These are phyloP conservation scores for Solanum pennellii DNA, from an alignment of 257 asterid genomes.

Conservation along the genomic window DNA sequence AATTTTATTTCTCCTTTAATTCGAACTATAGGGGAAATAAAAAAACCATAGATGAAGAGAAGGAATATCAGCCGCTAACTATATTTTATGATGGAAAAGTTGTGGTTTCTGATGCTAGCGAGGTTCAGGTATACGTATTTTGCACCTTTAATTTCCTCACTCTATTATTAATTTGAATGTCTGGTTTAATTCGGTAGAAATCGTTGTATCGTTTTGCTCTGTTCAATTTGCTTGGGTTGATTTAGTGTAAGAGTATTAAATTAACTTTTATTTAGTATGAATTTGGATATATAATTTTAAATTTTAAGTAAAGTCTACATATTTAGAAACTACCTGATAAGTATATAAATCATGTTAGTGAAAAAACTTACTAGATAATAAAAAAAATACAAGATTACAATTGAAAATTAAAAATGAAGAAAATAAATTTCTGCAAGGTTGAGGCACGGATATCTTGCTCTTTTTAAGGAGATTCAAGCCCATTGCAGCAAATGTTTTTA, in stretches of 20 bases:
- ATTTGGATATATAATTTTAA: too few species aligned
- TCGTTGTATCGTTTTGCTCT: background rate
- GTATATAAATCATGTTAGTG: too few species aligned
- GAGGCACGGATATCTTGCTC: too few species aligned
- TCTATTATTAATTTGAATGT: too few species aligned
- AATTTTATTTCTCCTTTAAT: background rate
- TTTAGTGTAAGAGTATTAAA: background rate
- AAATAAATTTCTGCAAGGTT: too few species aligned
- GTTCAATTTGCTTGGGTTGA: background rate
- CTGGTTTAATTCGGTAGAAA: background rate
- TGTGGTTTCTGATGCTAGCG: constrained; percentile 38
- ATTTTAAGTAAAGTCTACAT: too few species aligned
- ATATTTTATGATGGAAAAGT: constrained; percentile 43
- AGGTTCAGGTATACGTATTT: constrained; percentile 10
- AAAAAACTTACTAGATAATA: too few species aligned
- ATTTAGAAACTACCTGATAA: background rate
- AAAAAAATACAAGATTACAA: too few species aligned
- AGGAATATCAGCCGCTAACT: constrained; percentile 23
- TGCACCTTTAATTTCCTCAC: background rate
- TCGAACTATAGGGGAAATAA: background rate
- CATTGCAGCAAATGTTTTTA: too few species aligned
- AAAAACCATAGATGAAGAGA: background rate
- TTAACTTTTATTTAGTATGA: background rate
- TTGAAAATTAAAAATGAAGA: too few species aligned
- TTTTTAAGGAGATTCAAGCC: too few species aligned